Conservation (phyloP, 768 basidiomycete species). For the Pisolithus tinctorius region DNA sequence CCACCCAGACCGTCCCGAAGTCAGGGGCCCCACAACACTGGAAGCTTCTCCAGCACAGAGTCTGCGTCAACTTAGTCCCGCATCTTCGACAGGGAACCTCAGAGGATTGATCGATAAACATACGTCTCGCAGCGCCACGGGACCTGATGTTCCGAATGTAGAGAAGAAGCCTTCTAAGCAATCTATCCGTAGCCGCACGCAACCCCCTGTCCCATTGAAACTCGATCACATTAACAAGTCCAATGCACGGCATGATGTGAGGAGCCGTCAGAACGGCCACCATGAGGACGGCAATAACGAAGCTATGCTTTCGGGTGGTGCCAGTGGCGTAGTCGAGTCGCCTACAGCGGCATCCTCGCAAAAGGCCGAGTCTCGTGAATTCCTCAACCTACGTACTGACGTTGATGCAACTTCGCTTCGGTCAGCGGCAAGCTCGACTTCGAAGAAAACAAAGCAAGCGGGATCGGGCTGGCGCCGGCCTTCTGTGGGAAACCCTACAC, state of each 20-base stretch:
- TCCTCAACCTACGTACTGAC: constrained; percentile 12
- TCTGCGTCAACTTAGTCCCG: constrained; percentile 22
- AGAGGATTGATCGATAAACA: constrained; percentile 21
- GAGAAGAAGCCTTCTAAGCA: constrained; percentile 18
- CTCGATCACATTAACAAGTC: constrained; percentile 5
- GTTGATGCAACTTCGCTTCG: constrained; percentile 20
- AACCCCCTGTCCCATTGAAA: constrained; percentile 25
- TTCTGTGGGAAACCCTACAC: constrained; percentile 9
- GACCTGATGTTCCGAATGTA: constrained; percentile 4
- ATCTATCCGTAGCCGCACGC: constrained; percentile 19
- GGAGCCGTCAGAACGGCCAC: constrained; percentile 6
- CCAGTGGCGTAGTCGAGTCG: constrained; percentile 14
- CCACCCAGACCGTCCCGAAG: constrained; percentile 10
- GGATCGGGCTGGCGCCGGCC: constrained; percentile 5
- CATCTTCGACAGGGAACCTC: constrained; percentile 27
- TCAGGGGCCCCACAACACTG: constrained; percentile 11
- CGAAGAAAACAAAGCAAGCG: constrained; percentile 15
- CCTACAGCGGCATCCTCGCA: constrained; percentile 10
- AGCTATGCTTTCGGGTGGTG: not conserved
- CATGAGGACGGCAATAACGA: constrained; percentile 15
- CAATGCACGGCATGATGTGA: constrained; percentile 8
- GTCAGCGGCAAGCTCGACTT: constrained; percentile 18
- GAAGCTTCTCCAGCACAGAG: constrained; percentile 5
- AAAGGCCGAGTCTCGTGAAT: constrained; percentile 15
- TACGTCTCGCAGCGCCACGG: not conserved